phyloP scores from a whole-genome alignment of 2,329 filamentous ascomycete genomes.

The Madurella mycetomatis region DNA sequence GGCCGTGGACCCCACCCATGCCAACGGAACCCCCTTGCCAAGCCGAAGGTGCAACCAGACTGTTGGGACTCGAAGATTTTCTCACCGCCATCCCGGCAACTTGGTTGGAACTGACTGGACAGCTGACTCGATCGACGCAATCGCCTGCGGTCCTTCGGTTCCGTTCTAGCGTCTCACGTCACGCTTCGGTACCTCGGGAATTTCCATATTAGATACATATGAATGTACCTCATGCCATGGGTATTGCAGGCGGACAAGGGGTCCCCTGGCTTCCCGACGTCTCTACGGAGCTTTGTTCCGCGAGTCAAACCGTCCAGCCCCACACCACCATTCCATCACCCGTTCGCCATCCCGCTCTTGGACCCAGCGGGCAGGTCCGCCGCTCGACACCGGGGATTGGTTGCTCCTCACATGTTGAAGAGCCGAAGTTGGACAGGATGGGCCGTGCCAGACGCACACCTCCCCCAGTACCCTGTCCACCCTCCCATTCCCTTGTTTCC shows the following conservation, averaged over 20 bases:
- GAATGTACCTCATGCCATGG: too few species aligned
- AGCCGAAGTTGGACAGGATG: constrained; percentile 1
- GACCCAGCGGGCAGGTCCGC: background rate
- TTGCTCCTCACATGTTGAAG: background rate
- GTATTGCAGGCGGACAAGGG: too few species aligned
- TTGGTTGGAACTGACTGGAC: background rate
- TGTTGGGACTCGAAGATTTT: constrained; percentile 18
- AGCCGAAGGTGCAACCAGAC: constrained; percentile 22
- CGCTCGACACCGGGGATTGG: background rate
- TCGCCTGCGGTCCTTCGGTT: too few species aligned
- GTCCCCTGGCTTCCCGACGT: too few species aligned
- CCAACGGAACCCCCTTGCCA: constrained; percentile 10
- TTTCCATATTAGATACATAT: too few species aligned
- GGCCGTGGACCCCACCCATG: background rate
- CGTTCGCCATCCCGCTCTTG: constrained; percentile 9
- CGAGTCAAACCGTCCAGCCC: background rate
- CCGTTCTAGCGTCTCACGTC: too few species aligned
- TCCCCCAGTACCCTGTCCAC: constrained; percentile 6
- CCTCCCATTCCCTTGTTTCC: constrained; percentile 2
- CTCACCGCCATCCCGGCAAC: constrained; percentile 11
- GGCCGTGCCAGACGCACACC: background rate
- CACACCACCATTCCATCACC: constrained; percentile 4
- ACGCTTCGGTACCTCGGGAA: too few species aligned
- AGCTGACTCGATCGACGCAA: background rate
- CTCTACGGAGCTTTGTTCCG: too few species aligned